These are phyloP conservation scores for Diplodia seriata DNA, from an alignment of 2,329 filamentous ascomycete species.

Conservation along the genomic window DNA sequence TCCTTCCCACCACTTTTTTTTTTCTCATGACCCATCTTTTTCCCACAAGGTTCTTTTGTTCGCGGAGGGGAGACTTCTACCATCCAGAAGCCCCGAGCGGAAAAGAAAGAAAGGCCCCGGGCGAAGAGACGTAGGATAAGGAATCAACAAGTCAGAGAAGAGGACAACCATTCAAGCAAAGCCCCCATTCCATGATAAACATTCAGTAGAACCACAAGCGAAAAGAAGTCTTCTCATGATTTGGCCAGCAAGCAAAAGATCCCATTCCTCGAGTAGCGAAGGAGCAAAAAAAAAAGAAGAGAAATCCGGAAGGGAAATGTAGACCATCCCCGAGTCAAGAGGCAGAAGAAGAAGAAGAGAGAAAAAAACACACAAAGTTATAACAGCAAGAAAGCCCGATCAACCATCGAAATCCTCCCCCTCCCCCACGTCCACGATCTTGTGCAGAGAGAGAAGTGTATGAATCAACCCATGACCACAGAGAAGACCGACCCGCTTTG, in stretches of 20 bases:
- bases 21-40: neutral
- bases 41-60: neutral
- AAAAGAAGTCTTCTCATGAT: neutral
- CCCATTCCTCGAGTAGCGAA: neutral
- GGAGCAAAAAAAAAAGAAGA: neutral
- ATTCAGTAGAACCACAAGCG: neutral
- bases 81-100: neutral
- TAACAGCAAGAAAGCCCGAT: conserved; percentile 2
- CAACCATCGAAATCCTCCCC: conserved; percentile 1
- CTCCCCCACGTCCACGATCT: neutral
- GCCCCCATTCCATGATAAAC: neutral
- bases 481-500: neutral
- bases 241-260: neutral
- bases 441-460: conserved; percentile 1
- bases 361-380: neutral
- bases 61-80: neutral
- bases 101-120: neutral
- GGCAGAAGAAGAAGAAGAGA: neutral
- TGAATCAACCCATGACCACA: conserved; percentile 3
- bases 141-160: neutral
- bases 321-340: neutral
- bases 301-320: neutral
- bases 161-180: neutral
- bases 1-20: neutral
- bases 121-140: neutral